Evolutionary conservation across 2,329 filamentous ascomycete species (phyloP).

Genomic region (Ceratocystis smalleyi): DNA sequence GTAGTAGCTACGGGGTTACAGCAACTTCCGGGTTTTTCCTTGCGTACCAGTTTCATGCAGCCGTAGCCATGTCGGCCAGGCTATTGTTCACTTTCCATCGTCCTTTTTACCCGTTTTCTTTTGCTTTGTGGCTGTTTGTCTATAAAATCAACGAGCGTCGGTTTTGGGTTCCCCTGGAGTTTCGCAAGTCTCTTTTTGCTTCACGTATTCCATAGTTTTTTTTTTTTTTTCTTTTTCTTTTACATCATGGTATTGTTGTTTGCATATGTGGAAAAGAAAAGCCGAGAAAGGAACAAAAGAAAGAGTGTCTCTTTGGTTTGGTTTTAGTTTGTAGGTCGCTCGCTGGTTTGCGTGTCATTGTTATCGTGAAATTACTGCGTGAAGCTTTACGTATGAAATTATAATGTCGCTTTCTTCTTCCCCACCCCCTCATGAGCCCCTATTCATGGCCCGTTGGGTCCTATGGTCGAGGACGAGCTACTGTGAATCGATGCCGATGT

Average conservation of each 20-base stretch:
- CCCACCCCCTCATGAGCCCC: background rate
- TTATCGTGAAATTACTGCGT: slow-evolving; percentile 6
- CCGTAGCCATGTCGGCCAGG: no score
- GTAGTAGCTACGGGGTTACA: background rate
- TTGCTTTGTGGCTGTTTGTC: slow-evolving; percentile 7
- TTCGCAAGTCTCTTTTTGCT: background rate
- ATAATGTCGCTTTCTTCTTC: background rate
- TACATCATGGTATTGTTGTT: background rate
- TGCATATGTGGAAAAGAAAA: background rate
- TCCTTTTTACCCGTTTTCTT: background rate
- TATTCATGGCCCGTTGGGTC: slow-evolving; percentile 1
- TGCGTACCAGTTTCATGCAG: background rate
- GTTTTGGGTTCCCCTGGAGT: slow-evolving; percentile 9
- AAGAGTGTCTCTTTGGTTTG: background rate
- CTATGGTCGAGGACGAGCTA: slow-evolving; percentile 9
- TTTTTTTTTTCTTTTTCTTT: background rate
- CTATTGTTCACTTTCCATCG: background rate
- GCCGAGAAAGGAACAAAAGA: background rate
- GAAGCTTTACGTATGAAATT: slow-evolving; percentile 1
- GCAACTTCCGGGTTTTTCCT: background rate
- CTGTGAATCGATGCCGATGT: background rate
- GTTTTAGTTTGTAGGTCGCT: background rate
- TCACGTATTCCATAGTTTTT: background rate
- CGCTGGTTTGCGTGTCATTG: slow-evolving; percentile 6
- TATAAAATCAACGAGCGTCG: slow-evolving; percentile 12